Base-by-base conservation (phyloP, 345 rosid species). In the Aurinia saxatilis region DNA sequence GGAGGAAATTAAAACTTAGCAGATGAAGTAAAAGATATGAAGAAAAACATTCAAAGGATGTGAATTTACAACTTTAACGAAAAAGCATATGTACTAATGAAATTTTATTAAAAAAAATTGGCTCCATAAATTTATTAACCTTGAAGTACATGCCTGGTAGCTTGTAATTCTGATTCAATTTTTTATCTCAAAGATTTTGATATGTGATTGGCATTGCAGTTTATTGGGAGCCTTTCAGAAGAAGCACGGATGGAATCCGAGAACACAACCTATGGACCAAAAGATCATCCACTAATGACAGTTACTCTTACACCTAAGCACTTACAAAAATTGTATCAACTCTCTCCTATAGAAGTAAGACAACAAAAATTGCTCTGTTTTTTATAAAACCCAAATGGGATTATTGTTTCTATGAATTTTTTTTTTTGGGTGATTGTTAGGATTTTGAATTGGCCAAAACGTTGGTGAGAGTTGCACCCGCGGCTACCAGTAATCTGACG, bases 381-480 rank as follows among this genome's bases (percentile, higher is more conserved):
- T 19, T 10, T 8, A 21, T 21, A 29, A 57, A 11, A 29, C 50
- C n/a, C n/a, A n/a, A n/a, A n/a, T n/a, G n/a, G n/a, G n/a, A n/a
- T 27, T 27, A 2, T 27, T 27, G 4, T 1, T 7, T 4, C n/a
- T n/a, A n/a, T n/a, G n/a, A n/a, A n/a, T 29, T 2, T 30, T n/a
- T 67, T 5, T 14, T 53, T 15, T 29, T 41, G n/a, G 16, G 30
- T 52, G 27, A 30, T 3, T 60, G 47, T 15, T 40, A 79, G 80
- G 80, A 73, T 76, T 57, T 41, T 13, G 78, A 76, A 54, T 51
- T 79, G 29, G 76, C 68, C 5, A 79, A 70, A 68, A 60, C 31
- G 29, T 50, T 73, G 63, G 27, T 44, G 33, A 79, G 80, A 51
- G 73, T 70, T 12, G 61, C 63, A 35, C 75, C 82, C 10, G 29